These are phyloP conservation scores for Trichoderma pleuroti DNA, from an alignment of 2,329 filamentous ascomycete genomes.

Conservation along the genomic window DNA sequence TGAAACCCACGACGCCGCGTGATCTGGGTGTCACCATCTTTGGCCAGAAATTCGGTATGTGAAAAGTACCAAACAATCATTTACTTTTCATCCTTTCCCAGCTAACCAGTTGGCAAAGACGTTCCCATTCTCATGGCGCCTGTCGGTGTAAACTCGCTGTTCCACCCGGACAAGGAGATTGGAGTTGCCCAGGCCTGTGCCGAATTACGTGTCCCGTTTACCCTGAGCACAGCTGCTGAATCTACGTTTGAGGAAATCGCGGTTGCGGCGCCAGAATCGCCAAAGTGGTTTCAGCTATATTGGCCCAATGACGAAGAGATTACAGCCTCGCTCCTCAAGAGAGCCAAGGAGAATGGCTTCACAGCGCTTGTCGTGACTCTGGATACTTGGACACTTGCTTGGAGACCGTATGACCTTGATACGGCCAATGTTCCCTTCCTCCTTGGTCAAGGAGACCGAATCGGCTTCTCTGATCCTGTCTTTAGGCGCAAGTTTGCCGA, in stretches of 20 bases:
- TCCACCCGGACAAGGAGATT: conserved; percentile 62
- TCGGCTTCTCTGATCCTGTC: conserved; percentile 65
- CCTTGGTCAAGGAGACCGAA: conserved; percentile 53
- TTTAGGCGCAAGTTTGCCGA: conserved; percentile 41
- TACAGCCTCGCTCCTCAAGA: conserved; percentile 58
- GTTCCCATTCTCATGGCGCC: conserved; percentile 57
- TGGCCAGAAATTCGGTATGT: conserved; percentile 43
- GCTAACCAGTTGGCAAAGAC: conserved; percentile 27
- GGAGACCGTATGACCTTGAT: conserved; percentile 67
- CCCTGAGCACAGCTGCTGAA: conserved; percentile 62
- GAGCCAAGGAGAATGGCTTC: conserved; percentile 61
- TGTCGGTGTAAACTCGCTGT: conserved; percentile 65
- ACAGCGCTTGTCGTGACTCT: conserved; percentile 67
- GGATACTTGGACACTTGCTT: conserved; percentile 66
- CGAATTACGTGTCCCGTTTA: conserved; percentile 60
- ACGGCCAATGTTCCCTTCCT: conserved; percentile 59
- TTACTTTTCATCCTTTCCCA: not conserved
- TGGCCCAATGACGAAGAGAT: conserved; percentile 66
- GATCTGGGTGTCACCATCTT: conserved; percentile 53
- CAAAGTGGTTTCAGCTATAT: conserved; percentile 72
- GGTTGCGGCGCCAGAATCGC: conserved; percentile 51
- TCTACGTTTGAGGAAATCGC: conserved; percentile 65
- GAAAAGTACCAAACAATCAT: not conserved
- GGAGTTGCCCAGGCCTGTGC: conserved; percentile 61
- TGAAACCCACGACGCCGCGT: conserved; percentile 42